phyloP scores from a whole-genome alignment of 352 stramenopile genomes.

The Globisporangium spinosum region DNA sequence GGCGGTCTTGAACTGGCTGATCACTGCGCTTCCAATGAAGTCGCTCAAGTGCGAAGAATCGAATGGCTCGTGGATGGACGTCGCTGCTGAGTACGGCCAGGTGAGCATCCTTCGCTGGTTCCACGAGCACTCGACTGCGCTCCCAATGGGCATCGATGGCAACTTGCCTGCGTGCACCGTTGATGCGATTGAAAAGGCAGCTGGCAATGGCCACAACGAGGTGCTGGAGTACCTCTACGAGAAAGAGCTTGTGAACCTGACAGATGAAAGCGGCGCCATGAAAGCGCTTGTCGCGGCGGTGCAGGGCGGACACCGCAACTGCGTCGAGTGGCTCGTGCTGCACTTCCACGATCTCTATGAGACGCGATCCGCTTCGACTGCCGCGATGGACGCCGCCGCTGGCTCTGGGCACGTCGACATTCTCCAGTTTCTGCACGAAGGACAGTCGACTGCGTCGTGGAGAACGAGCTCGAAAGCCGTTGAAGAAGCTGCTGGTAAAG shows the following conservation, averaged over 20 bases:
- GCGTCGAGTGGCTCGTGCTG: slow-evolving; percentile 53
- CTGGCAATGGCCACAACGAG: slow-evolving; percentile 56
- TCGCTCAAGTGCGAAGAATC: slow-evolving; percentile 63
- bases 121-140: slow-evolving; percentile 46
- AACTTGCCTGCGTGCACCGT: slow-evolving; percentile 43
- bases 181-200: slow-evolving; percentile 60
- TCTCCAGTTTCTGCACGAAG: slow-evolving; percentile 43
- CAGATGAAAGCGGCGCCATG: slow-evolving; percentile 40
- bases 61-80: slow-evolving; percentile 67
- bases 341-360: slow-evolving; percentile 43
- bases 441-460: slow-evolving; percentile 38
- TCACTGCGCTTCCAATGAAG: slow-evolving; percentile 52
- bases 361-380: slow-evolving; percentile 26
- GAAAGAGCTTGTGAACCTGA: slow-evolving; percentile 49
- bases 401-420: slow-evolving; percentile 51
- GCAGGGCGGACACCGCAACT: slow-evolving; percentile 43
- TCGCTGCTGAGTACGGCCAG: slow-evolving; percentile 64
- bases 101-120: slow-evolving; percentile 66
- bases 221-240: slow-evolving; percentile 55
- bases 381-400: slow-evolving; percentile 53
- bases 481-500: slow-evolving; percentile 50
- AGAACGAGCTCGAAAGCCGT: slow-evolving; percentile 52
- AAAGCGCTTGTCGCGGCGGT: slow-evolving; percentile 55
- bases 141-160: slow-evolving; percentile 57
- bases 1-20: slow-evolving; percentile 56